phyloP scores from a whole-genome alignment of 805 yeast genomes.

The Candida taoyuanica region DNA sequence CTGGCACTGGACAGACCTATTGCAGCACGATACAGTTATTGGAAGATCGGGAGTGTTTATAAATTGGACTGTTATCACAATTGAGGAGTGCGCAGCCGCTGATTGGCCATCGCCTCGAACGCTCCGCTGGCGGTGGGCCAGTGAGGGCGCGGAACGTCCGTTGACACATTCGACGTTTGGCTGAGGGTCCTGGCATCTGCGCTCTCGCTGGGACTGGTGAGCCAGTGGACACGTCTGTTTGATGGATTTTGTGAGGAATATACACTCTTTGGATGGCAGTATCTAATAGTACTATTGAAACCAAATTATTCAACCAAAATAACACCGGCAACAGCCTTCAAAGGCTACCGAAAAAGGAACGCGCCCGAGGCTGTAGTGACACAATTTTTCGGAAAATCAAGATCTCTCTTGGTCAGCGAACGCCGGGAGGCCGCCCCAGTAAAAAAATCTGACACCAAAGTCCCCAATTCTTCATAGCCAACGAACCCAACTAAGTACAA shows the following conservation, averaged over 20 bases:
- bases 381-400: not conserved
- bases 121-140: not conserved
- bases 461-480: not conserved
- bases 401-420: constrained; percentile 1
- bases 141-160: not conserved
- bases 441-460: constrained; percentile 12
- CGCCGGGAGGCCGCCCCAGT: not conserved
- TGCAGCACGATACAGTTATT: no score
- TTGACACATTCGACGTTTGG: not conserved
- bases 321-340: no score
- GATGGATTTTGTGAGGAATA: no score
- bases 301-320: no score
- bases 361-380: not conserved
- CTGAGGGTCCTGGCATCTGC: no score
- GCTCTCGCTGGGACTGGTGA: no score
- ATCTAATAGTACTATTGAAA: no score
- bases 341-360: not conserved
- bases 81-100: not conserved
- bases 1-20: no score
- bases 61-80: not conserved
- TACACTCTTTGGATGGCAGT: no score
- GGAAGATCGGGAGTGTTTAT: not conserved
- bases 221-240: no score
- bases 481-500: no score
- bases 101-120: not conserved